Conservation (phyloP, 495 filamentous ascomycete species). For the Parathielavia hyrcaniae region DNA sequence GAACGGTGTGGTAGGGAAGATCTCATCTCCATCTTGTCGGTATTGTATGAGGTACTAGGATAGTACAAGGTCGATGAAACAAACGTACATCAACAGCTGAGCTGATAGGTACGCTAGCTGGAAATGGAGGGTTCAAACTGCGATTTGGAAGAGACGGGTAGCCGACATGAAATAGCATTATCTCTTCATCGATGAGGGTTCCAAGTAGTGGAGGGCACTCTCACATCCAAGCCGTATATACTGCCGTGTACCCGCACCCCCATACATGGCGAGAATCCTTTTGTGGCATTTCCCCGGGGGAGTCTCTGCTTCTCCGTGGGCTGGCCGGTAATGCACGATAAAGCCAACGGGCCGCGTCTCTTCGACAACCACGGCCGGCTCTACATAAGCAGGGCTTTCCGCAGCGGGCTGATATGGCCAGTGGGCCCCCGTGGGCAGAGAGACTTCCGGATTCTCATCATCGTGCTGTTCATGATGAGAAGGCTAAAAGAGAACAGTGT, state of each 20-base stretch:
- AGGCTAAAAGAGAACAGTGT: neutral
- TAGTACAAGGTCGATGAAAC: neutral
- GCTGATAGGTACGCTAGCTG: neutral
- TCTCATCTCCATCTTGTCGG: constrained; percentile 19
- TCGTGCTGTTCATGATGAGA: too few species aligned
- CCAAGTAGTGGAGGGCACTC: neutral
- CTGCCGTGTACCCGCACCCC: neutral
- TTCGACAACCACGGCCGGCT: neutral
- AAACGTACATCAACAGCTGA: neutral
- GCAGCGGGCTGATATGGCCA: neutral
- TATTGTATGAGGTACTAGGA: neutral
- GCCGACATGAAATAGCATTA: constrained; percentile 3
- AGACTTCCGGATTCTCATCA: too few species aligned
- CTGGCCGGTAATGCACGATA: constrained; percentile 6
- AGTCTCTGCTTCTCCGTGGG: constrained; percentile 11
- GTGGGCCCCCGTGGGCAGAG: neutral
- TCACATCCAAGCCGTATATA: neutral
- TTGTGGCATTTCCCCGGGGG: neutral
- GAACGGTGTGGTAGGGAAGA: constrained; percentile 10
- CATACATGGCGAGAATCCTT: neutral
- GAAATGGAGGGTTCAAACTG: neutral
- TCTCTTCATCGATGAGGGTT: neutral
- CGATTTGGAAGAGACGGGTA: neutral
- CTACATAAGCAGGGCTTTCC: neutral
- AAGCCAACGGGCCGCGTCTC: constrained; percentile 3